These are phyloP conservation scores for Ilyonectria mors-panacis DNA, from an alignment of 2,329 filamentous ascomycete genomes.

Conservation along the genomic window DNA sequence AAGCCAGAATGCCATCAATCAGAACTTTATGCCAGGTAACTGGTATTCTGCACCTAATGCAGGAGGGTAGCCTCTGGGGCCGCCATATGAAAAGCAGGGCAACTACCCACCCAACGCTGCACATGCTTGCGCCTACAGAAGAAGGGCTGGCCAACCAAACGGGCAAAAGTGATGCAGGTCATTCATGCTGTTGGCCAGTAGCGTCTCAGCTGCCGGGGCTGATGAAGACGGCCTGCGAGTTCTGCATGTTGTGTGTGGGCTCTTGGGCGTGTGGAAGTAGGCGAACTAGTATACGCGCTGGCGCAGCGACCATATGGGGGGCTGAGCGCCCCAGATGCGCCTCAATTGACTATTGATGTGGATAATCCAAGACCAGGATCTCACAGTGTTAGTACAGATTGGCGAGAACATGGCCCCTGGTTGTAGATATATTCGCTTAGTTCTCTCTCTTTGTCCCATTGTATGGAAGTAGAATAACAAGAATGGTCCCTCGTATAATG, in stretches of 20 bases:
- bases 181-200: background rate
- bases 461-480: background rate
- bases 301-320: background rate
- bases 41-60: background rate
- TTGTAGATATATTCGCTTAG: background rate
- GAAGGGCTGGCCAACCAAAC: background rate
- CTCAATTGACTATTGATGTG: background rate
- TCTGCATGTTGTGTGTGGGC: background rate
- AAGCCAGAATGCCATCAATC: background rate
- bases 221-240: background rate
- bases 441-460: background rate
- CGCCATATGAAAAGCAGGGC: background rate
- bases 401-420: background rate
- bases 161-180: background rate
- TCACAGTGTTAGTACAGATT: background rate
- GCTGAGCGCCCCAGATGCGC: background rate
- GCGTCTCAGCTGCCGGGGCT: conserved; percentile 6
- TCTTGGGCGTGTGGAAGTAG: background rate
- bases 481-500: background rate
- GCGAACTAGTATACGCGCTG: background rate
- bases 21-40: background rate
- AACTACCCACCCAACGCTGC: background rate
- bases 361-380: background rate
- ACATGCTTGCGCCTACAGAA: background rate
- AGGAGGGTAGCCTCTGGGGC: background rate